Evolutionary conservation across 306 rosid genomes (phyloP).

Genomic region (Begonia loranthoides): DNA sequence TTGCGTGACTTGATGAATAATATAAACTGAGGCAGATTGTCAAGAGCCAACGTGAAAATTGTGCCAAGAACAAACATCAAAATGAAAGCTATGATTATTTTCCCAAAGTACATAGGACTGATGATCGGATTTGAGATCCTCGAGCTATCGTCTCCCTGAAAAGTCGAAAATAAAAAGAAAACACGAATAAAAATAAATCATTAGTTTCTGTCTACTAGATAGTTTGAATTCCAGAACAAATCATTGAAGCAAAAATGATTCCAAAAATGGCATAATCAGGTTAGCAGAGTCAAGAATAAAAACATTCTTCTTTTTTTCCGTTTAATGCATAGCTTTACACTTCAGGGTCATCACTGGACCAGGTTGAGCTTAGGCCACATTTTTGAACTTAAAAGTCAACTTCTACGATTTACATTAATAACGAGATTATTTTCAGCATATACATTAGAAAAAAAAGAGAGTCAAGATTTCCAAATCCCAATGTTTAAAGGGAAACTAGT

Average conservation of each 20-base stretch:
- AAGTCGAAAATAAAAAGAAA: slow-evolving; percentile 21
- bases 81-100: slow-evolving; percentile 41
- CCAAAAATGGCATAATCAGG: neutral
- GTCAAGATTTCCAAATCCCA: too few species aligned
- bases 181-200: neutral
- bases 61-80: slow-evolving; percentile 52
- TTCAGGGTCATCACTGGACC: too few species aligned
- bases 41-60: slow-evolving; percentile 49
- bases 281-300: neutral
- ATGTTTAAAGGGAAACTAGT: too few species aligned
- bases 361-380: too few species aligned
- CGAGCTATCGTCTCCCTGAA: slow-evolving; percentile 13
- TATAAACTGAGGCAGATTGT: slow-evolving; percentile 49
- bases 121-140: slow-evolving; percentile 20
- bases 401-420: too few species aligned
- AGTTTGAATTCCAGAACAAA: slow-evolving; percentile 4
- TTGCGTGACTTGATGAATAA: slow-evolving; percentile 15
- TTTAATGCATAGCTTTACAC: too few species aligned
- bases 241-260: neutral
- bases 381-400: too few species aligned
- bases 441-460: too few species aligned
- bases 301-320: too few species aligned
- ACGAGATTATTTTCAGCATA: too few species aligned
- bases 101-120: slow-evolving; percentile 30
- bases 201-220: neutral